Evolutionary conservation across 345 rosid genomes (phyloP).

Genomic region (Cochlearia excelsa): DNA sequence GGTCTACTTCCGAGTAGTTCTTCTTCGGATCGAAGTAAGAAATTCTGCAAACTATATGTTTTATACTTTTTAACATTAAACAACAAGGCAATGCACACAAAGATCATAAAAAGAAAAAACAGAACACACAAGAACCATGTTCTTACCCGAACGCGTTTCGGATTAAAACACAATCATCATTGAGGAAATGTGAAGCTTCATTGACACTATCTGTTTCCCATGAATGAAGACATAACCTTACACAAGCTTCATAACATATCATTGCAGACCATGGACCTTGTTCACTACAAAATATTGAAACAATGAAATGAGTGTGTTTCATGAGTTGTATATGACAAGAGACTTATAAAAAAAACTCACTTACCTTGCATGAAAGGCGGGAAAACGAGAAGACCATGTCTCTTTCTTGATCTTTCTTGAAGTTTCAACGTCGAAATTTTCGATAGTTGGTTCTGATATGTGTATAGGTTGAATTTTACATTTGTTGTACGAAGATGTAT

Average conservation of each 20-base stretch:
- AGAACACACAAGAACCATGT: background rate
- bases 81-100: background rate
- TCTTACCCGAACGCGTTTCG: conserved; percentile 50
- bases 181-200: conserved; percentile 71
- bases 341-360: too few relatives aligned
- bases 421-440: too few relatives aligned
- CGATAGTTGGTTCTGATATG: too few relatives aligned
- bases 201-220: conserved; percentile 61
- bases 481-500: too few relatives aligned
- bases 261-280: conserved; percentile 88
- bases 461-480: too few relatives aligned
- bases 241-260: conserved; percentile 83
- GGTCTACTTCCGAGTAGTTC: conserved; percentile 58
- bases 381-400: too few relatives aligned
- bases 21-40: conserved; percentile 72
- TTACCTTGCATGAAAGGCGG: conserved; percentile 89
- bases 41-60: conserved; percentile 52
- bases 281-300: conserved; percentile 68
- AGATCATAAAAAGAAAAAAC: background rate
- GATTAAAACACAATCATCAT: conserved; percentile 59
- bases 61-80: too few relatives aligned
- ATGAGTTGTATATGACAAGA: too few relatives aligned
- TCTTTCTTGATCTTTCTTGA: too few relatives aligned
- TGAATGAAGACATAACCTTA: conserved; percentile 75
- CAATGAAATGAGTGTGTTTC: too few relatives aligned